phyloP scores from a whole-genome alignment of 805 yeast species.

The Ogataea allantospora region DNA sequence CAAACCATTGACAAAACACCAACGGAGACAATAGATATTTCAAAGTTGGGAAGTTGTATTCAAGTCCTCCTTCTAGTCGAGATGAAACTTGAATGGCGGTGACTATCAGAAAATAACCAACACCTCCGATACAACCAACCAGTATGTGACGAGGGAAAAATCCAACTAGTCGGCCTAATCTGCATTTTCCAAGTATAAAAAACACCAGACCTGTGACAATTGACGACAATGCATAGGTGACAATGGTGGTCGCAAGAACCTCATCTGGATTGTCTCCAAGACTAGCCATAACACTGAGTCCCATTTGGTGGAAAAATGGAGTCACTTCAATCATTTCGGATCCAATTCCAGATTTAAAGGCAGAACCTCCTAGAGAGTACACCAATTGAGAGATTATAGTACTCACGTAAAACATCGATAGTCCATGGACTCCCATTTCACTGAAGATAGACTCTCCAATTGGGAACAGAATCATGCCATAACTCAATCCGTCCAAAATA shows the following conservation, averaged over 20 bases:
- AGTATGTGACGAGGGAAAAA: conserved; percentile 95
- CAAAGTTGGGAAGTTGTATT: conserved; percentile 60
- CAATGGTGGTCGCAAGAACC: conserved; percentile 80
- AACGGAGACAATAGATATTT: conserved; percentile 41
- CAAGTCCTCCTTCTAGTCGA: conserved; percentile 69
- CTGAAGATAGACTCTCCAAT: conserved; percentile 77
- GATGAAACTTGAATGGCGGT: conserved; percentile 94
- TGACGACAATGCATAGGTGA: conserved; percentile 80
- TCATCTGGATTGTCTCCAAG: conserved; percentile 48
- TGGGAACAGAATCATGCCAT: conserved; percentile 98
- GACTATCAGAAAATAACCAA: conserved; percentile 85
- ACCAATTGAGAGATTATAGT: conserved; percentile 88
- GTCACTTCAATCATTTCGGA: conserved; percentile 99
- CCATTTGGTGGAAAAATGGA: conserved; percentile 97
- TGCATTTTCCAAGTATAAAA: conserved; percentile 70
- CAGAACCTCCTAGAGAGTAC: conserved; percentile 87
- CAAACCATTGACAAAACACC: conserved; percentile 60
- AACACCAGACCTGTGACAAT: conserved; percentile 85
- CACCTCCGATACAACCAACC: conserved; percentile 98
- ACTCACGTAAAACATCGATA: conserved; percentile 91
- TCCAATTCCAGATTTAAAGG: conserved; percentile 88
- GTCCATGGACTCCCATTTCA: conserved; percentile 79
- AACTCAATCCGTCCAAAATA: conserved; percentile 88
- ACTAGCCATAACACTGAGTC: conserved; percentile 56
- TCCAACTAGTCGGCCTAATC: conserved; percentile 83